Base-by-base conservation (phyloP, 2,329 filamentous ascomycete genomes). In the Teratosphaeria viscida region DNA sequence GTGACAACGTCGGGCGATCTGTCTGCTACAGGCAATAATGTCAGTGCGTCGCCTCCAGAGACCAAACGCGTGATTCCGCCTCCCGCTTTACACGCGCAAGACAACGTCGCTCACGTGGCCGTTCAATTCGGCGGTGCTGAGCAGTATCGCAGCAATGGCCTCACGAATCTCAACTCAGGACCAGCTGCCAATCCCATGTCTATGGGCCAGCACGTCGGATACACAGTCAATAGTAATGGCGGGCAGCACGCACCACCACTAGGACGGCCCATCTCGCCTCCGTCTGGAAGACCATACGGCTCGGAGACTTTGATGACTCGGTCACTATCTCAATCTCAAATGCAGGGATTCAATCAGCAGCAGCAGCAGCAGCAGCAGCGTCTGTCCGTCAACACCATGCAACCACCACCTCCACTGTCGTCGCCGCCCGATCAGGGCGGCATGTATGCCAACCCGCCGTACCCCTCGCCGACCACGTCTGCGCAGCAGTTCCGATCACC, bases 311-410 rank as follows among this genome's bases (percentile, higher is more conserved):
- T 61, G 14, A 63, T 62, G 37, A 49, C 57, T 11, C 56, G 64
- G 12, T 60, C 66, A 10, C 39, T 32, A 11, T 43, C 62, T 8
- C 57, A 64, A 11, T 43, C 62, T 8, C 57, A 64, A 55, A 57
- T 57, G 3, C 62, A 61, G 37, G 62, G 63, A 14, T 65, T 63
- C 54, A 23, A 35, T 59, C 59, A 26, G 27, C 60, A 61, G 62
- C 59, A 26, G 27, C 59, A 26, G 27, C 60, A 61, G 62, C 59
- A 26, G 27, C 60, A 61, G 62, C 62, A 56, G 34, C 56, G 12
- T 27, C n/a, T 65, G 23, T 49, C 59, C 12, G 32, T 62, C 14
- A 63, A 62, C 34, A 58, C 66, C n/a, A 70, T 71, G 67, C 68
- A 69, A 47, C 64, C 66, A 14, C 65, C 68, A 43, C 57, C 57